Percentiles rank a stretch among this genome's conserved stretches.
These are phyloP conservation scores for Chlamydomonas sphaeroides DNA, from an alignment of 139 green algal species.

Conservation along the genomic window DNA sequence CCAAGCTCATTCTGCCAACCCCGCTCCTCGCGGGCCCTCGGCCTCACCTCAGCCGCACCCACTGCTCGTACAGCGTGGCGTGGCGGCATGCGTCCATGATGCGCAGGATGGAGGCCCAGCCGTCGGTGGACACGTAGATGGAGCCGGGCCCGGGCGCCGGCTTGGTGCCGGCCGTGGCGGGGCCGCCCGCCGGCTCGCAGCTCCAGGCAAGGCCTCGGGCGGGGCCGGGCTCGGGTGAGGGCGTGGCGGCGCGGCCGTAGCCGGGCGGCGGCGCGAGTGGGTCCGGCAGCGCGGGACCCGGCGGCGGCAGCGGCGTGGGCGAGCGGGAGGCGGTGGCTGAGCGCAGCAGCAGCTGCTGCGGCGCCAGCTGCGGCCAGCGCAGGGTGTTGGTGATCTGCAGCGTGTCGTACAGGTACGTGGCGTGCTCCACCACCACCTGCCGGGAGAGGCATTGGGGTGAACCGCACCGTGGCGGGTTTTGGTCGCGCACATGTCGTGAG, in stretches of 20 bases:
- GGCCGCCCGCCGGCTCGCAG: too few species aligned
- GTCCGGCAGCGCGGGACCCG: too few species aligned
- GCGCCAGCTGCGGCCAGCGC: background rate
- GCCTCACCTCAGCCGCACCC: constrained; percentile 31
- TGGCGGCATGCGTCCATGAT: constrained; percentile 34
- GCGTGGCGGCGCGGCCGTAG: background rate
- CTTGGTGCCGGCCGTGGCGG: too few species aligned
- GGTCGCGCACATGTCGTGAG: too few species aligned
- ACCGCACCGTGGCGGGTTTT: too few species aligned
- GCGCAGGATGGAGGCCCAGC: constrained; percentile 8
- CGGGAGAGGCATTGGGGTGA: too few species aligned
- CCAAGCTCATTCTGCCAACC: too few species aligned
- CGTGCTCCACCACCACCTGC: constrained; percentile 16
- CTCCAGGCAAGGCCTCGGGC: background rate
- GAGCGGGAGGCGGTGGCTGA: too few species aligned
- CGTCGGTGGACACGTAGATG: background rate
- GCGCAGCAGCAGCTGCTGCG: background rate
- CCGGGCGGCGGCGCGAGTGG: too few species aligned
- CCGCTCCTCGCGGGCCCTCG: too few species aligned
- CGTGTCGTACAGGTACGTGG: constrained; percentile 22
- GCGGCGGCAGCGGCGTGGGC: too few species aligned
- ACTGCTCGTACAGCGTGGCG: constrained; percentile 10
- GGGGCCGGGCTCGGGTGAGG: background rate
- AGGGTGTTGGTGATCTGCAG: background rate
- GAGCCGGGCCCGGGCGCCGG: too few species aligned